These are phyloP conservation scores for Scopulariopsis brevicaulis DNA, from an alignment of 2,329 filamentous ascomycete genomes.

Conservation along the genomic window DNA sequence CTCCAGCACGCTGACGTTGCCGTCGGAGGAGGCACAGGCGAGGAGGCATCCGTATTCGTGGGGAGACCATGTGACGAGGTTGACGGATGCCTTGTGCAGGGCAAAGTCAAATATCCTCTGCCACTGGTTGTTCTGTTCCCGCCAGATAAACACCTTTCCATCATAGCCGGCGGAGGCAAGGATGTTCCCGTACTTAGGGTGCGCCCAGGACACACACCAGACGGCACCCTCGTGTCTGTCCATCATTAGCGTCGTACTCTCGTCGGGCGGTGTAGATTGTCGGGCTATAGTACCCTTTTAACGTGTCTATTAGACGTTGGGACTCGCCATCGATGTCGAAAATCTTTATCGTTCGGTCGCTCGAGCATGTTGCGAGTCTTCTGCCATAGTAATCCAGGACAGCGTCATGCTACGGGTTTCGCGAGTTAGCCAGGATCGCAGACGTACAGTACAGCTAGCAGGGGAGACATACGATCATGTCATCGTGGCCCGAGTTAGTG, in stretches of 20 bases:
- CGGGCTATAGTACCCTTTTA: slow-evolving; percentile 63
- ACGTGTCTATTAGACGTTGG: slow-evolving; percentile 80
- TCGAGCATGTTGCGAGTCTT: slow-evolving; percentile 91
- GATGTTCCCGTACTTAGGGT: slow-evolving; percentile 97
- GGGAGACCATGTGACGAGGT: slow-evolving; percentile 95
- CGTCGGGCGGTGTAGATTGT: not conserved
- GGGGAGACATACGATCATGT: slow-evolving; percentile 86
- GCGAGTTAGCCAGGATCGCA: not conserved
- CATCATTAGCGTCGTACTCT: not conserved
- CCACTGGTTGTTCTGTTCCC: slow-evolving; percentile 69
- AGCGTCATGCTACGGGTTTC: slow-evolving; percentile 66
- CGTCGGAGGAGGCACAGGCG: slow-evolving; percentile 88
- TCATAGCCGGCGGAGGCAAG: slow-evolving; percentile 93
- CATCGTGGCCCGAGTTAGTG: slow-evolving; percentile 61
- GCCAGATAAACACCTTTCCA: slow-evolving; percentile 97
- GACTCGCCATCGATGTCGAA: slow-evolving; percentile 94
- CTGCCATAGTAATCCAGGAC: slow-evolving; percentile 98
- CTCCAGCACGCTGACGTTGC: slow-evolving; percentile 85
- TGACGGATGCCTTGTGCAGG: slow-evolving; percentile 90
- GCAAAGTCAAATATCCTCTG: slow-evolving; percentile 88
- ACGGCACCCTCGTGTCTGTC: slow-evolving; percentile 91
- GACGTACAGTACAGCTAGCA: not conserved
- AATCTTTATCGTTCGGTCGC: slow-evolving; percentile 98
- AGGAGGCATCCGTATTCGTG: slow-evolving; percentile 92
- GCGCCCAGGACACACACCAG: slow-evolving; percentile 96